phyloP scores from a whole-genome alignment of 148 eudicot species.

The Arbutus unedo region DNA sequence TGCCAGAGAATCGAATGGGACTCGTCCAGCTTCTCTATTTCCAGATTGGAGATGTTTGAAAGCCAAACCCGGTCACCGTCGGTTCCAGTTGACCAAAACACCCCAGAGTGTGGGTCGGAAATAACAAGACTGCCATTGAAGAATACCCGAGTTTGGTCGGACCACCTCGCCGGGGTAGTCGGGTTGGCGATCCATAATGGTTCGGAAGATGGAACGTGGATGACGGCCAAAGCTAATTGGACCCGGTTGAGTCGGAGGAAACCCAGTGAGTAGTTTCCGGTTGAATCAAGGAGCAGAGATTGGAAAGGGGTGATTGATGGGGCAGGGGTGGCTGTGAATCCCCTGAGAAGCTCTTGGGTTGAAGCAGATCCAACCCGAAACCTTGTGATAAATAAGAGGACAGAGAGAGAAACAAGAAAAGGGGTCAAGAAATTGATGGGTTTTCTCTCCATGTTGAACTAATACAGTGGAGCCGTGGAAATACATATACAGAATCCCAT shows the following conservation, averaged over 20 bases:
- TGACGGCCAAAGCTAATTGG: conserved; percentile 58
- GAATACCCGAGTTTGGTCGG: conserved; percentile 34
- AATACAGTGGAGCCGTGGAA: not conserved
- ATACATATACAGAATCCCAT: not conserved
- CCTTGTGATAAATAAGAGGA: not conserved
- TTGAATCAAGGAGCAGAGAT: conserved; percentile 54
- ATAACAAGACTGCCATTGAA: conserved; percentile 88
- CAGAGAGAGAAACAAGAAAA: not conserved
- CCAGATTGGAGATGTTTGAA: conserved; percentile 50
- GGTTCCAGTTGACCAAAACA: conserved; percentile 73
- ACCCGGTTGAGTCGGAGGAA: conserved; percentile 56
- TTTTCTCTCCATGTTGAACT: conserved; percentile 12
- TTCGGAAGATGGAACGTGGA: conserved; percentile 69
- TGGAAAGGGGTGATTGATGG: conserved; percentile 48
- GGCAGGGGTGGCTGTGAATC: conserved; percentile 59
- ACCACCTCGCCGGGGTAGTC: conserved; percentile 44
- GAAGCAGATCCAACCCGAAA: conserved; percentile 9
- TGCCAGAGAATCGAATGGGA: conserved; percentile 45
- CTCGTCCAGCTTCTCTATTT: conserved; percentile 22
- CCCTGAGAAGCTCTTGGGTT: conserved; percentile 42
- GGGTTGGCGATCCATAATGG: conserved; percentile 57
- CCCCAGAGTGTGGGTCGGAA: conserved; percentile 47
- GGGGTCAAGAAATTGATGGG: conserved; percentile 13
- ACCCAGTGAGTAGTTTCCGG: conserved; percentile 67
- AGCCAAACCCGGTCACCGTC: conserved; percentile 64